These are phyloP conservation scores for Rhodotorula sp. DNA, from an alignment of 1,284 basidiomycete species.

Conservation along the genomic window DNA sequence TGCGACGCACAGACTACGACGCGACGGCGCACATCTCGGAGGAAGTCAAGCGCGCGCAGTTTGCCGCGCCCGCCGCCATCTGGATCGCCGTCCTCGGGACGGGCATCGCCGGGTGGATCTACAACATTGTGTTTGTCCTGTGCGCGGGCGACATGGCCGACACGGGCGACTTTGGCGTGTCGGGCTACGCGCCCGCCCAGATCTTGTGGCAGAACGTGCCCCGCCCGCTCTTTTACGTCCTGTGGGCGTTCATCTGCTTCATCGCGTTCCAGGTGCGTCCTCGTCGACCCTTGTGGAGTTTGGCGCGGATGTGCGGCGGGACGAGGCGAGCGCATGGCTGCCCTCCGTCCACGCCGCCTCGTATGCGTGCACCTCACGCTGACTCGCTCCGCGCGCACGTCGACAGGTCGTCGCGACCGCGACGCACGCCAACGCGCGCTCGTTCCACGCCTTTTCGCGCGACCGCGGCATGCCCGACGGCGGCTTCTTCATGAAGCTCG, in stretches of 20 bases:
- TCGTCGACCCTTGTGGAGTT: not conserved
- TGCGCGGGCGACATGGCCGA: constrained; percentile 39
- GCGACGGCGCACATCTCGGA: constrained; percentile 82
- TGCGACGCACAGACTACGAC: constrained; percentile 51
- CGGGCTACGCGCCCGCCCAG: constrained; percentile 31
- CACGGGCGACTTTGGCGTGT: constrained; percentile 22
- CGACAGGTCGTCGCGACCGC: constrained; percentile 55
- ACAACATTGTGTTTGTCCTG: constrained; percentile 38
- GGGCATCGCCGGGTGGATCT: constrained; percentile 63
- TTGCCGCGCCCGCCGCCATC: constrained; percentile 73
- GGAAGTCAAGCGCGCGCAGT: constrained; percentile 83
- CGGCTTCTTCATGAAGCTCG: constrained; percentile 71
- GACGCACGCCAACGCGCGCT: constrained; percentile 81
- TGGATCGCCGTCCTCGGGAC: constrained; percentile 80
- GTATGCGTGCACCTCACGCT: constrained; percentile 41
- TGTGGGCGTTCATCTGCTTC: constrained; percentile 62
- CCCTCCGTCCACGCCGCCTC: no score
- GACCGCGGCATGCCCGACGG: constrained; percentile 65
- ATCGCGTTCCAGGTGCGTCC: constrained; percentile 30
- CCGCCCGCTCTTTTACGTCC: constrained; percentile 63
- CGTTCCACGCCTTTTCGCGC: constrained; percentile 86
- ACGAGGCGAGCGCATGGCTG: no score
- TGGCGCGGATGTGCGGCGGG: no score
- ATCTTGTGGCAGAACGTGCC: constrained; percentile 59
- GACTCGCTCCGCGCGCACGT: constrained; percentile 50